These are phyloP conservation scores for Kregervanrija delftensis DNA, from an alignment of 805 yeast genomes.

Conservation along the genomic window DNA sequence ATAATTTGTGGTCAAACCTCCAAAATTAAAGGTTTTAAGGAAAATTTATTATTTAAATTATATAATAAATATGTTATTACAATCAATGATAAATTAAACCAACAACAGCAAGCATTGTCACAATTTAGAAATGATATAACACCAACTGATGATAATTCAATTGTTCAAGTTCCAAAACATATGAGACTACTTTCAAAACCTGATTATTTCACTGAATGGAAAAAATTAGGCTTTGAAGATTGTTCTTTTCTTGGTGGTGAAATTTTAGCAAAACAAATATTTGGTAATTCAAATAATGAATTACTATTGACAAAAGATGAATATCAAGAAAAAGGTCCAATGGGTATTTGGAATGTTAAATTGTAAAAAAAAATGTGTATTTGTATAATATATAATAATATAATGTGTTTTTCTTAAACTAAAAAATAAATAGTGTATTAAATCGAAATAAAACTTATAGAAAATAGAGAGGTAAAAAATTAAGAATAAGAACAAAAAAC, in stretches of 20 bases:
- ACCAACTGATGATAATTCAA: constrained; percentile 21
- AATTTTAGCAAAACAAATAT: constrained; percentile 80
- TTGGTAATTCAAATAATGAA: constrained; percentile 59
- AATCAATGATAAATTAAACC: constrained; percentile 10
- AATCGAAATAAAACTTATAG: too few relatives aligned
- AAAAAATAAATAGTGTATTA: too few relatives aligned
- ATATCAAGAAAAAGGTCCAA: constrained; percentile 76
- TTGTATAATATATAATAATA: neutral
- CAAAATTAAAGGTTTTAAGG: constrained; percentile 68
- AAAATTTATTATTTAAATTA: constrained; percentile 55
- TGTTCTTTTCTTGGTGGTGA: constrained; percentile 80
- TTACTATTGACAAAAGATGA: constrained; percentile 61
- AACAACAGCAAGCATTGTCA: constrained; percentile 12
- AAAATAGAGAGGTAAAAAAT: too few relatives aligned
- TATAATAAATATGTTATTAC: constrained; percentile 21
- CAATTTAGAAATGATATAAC: constrained; percentile 26
- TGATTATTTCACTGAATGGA: constrained; percentile 95
- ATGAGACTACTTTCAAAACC: constrained; percentile 67
- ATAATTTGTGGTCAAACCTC: constrained; percentile 75
- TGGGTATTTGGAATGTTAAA: constrained; percentile 57
- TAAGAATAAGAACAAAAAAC: too few relatives aligned
- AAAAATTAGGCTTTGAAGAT: constrained; percentile 69
- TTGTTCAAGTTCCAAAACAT: constrained; percentile 71
- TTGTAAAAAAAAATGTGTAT: constrained; percentile 12
- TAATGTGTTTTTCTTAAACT: too few relatives aligned